phyloP scores from a whole-genome alignment of 345 rosid genomes.

The Acer saccharum region DNA sequence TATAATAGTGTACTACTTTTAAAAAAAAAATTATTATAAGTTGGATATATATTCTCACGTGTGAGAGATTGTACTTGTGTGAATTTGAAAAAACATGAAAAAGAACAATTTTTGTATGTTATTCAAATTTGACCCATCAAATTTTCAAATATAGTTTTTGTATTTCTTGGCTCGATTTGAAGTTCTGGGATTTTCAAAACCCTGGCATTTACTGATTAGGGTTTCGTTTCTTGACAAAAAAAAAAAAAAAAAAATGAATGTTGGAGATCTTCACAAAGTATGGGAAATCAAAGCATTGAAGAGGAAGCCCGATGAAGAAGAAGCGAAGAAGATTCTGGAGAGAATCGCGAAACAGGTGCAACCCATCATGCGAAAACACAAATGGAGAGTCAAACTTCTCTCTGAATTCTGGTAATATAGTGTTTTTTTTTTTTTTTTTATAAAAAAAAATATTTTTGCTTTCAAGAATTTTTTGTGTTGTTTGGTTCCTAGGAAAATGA shows the following conservation, averaged over 20 bases:
- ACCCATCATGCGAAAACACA: conserved; percentile 58
- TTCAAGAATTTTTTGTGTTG: not conserved
- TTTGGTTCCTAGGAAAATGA: not conserved
- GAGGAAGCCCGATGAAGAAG: conserved; percentile 62
- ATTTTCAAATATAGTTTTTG: too few species aligned
- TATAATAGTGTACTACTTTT: too few species aligned
- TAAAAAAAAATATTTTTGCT: not conserved
- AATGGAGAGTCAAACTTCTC: conserved; percentile 59
- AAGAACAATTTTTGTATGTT: too few species aligned
- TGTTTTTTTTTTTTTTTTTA: not conserved
- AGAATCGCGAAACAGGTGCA: conserved; percentile 66
- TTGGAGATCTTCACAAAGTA: conserved; percentile 60
- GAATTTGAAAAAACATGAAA: too few species aligned
- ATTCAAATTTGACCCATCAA: too few species aligned
- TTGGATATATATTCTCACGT: too few species aligned
- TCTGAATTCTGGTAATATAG: conserved; percentile 42
- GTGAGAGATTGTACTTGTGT: too few species aligned
- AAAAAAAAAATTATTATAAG: too few species aligned
- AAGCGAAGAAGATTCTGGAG: conserved; percentile 65
- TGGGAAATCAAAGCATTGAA: conserved; percentile 78
- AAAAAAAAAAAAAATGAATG: not conserved
- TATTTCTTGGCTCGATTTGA: not conserved
- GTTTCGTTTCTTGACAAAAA: not conserved
- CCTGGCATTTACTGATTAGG: not conserved
- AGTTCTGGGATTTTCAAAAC: not conserved